phyloP scores from a whole-genome alignment of 2,329 filamentous ascomycete genomes.

The Tolypocladium capitatum region DNA sequence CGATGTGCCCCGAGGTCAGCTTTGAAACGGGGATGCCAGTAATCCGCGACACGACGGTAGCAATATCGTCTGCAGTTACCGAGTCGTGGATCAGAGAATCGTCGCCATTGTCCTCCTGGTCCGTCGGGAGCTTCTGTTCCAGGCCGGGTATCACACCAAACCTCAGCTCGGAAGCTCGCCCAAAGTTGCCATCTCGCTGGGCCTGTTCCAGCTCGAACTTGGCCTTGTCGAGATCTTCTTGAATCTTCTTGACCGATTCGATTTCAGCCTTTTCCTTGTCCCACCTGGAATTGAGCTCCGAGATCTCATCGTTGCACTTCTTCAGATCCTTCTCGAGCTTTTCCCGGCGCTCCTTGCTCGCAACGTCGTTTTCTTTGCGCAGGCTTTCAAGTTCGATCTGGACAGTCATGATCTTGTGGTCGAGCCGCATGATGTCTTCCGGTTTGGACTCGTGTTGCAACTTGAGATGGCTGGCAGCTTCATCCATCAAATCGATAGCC shows the following conservation, averaged over 20 bases:
- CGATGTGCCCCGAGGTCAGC: slow-evolving; percentile 82
- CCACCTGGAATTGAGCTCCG: slow-evolving; percentile 70
- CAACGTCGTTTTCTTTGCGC: slow-evolving; percentile 83
- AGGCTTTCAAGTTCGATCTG: slow-evolving; percentile 94
- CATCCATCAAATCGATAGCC: slow-evolving; percentile 92
- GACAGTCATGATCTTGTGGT: slow-evolving; percentile 92
- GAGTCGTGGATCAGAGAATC: slow-evolving; percentile 74
- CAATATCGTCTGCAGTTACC: slow-evolving; percentile 92
- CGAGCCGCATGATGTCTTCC: slow-evolving; percentile 81
- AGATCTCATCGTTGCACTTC: slow-evolving; percentile 61
- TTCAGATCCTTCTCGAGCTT: slow-evolving; percentile 71
- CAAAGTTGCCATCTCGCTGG: slow-evolving; percentile 79
- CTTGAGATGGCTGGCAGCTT: slow-evolving; percentile 80
- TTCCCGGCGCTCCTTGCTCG: slow-evolving; percentile 75
- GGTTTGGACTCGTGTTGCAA: slow-evolving; percentile 95
- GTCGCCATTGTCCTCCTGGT: slow-evolving; percentile 28
- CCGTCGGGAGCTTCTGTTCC: slow-evolving; percentile 66
- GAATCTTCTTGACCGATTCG: slow-evolving; percentile 71
- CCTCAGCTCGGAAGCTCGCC: slow-evolving; percentile 74
- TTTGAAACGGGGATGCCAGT: slow-evolving; percentile 91
- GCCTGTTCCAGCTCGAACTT: slow-evolving; percentile 77
- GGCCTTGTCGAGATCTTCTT: slow-evolving; percentile 79
- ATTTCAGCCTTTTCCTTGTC: slow-evolving; percentile 80
- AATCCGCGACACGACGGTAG: slow-evolving; percentile 74
- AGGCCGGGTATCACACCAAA: slow-evolving; percentile 78